Conservation (phyloP, 768 basidiomycete genomes). For the Nevesoporus exiguus region DNA sequence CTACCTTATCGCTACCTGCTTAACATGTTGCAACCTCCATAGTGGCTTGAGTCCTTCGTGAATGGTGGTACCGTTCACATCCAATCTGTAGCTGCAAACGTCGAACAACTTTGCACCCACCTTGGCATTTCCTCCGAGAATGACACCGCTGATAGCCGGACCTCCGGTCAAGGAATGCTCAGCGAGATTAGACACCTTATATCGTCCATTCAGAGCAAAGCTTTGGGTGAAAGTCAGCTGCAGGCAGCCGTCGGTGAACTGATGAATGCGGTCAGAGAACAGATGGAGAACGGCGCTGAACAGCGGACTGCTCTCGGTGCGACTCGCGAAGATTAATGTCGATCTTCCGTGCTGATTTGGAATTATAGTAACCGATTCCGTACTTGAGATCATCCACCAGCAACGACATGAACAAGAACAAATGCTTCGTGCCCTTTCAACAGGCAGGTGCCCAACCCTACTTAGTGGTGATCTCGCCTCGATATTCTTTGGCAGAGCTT, state of each 20-base stretch:
- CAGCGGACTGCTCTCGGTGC: slow-evolving; percentile 39
- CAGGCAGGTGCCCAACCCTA: slow-evolving; percentile 45
- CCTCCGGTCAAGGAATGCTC: slow-evolving; percentile 29
- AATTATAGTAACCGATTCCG: slow-evolving; percentile 50
- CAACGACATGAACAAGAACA: slow-evolving; percentile 73
- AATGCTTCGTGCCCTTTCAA: slow-evolving; percentile 61
- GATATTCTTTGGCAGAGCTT: slow-evolving; percentile 48
- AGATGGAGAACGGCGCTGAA: slow-evolving; percentile 38
- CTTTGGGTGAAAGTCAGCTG: slow-evolving; percentile 30
- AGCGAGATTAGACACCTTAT: slow-evolving; percentile 36
- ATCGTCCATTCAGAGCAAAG: slow-evolving; percentile 31
- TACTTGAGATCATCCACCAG: slow-evolving; percentile 59
- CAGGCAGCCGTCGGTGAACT: slow-evolving; percentile 36
- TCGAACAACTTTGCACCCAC: slow-evolving; percentile 57
- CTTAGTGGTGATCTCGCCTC: background rate
- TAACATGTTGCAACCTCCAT: background rate
- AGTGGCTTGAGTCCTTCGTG: slow-evolving; percentile 87
- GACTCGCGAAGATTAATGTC: slow-evolving; percentile 9
- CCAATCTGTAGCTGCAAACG: slow-evolving; percentile 52
- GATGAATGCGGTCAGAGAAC: slow-evolving; percentile 39
- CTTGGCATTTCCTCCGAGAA: slow-evolving; percentile 40
- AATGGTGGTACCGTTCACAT: slow-evolving; percentile 73
- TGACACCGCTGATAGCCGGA: slow-evolving; percentile 8
- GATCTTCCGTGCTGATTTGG: slow-evolving; percentile 11
- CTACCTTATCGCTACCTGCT: background rate